These are phyloP conservation scores for Allium fistulosum DNA, from an alignment of 106 monocot genomes.

Conservation along the genomic window DNA sequence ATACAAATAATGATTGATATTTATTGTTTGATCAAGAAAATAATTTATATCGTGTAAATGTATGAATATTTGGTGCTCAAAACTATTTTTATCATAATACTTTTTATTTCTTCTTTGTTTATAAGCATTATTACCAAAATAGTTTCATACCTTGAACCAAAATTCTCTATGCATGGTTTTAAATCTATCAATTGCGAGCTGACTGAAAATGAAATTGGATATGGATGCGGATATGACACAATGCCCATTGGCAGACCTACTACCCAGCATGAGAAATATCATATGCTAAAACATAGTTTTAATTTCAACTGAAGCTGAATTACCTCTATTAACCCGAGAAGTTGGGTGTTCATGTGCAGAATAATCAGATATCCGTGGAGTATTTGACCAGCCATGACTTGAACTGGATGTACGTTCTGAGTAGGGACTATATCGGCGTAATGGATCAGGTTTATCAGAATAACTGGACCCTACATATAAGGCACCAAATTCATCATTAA, in stretches of 20 bases:
- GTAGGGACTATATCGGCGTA: conserved; percentile 28
- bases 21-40: too few relatives aligned
- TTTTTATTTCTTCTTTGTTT: too few relatives aligned
- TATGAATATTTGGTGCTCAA: too few relatives aligned
- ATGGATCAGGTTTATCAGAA: conserved; percentile 26
- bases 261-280: background rate
- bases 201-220: background rate
- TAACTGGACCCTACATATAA: conserved; percentile 17
- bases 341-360: conserved; percentile 21
- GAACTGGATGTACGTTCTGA: conserved; percentile 33
- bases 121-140: too few relatives aligned
- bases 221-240: background rate
- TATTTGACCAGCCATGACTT: conserved; percentile 50
- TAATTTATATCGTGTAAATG: too few relatives aligned
- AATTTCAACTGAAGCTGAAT: background rate
- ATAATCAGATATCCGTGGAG: conserved; percentile 48
- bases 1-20: too few relatives aligned
- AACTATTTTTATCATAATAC: too few relatives aligned
- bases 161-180: too few relatives aligned
- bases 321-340: conserved; percentile 59
- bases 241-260: background rate
- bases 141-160: too few relatives aligned
- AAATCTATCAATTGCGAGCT: background rate
- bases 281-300: background rate
- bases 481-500: background rate